phyloP scores from a whole-genome alignment of 2,329 filamentous ascomycete species.

The Nectriaceae sp. region DNA sequence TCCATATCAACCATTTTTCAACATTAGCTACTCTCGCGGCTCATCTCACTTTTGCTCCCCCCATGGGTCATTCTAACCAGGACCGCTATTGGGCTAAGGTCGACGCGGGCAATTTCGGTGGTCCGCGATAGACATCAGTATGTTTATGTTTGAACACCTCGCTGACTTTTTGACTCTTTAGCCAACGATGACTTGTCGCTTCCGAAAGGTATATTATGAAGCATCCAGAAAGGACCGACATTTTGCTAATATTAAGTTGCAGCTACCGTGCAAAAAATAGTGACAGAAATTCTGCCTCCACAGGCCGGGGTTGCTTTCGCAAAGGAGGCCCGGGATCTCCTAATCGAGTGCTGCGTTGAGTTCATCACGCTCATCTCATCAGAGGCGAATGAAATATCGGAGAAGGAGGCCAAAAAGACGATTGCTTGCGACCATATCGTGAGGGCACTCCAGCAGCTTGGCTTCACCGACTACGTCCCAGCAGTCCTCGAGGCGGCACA shows the following conservation, averaged over 20 bases:
- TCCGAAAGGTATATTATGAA: conserved; percentile 62
- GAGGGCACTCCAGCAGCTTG: conserved; percentile 87
- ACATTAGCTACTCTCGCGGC: too few species aligned
- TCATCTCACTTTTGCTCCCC: too few species aligned
- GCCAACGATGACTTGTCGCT: conserved; percentile 65
- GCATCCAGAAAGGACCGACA: too few species aligned
- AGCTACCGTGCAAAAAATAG: conserved; percentile 81
- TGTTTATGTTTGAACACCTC: not conserved
- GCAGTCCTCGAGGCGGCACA: conserved; percentile 84
- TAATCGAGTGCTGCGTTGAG: conserved; percentile 98
- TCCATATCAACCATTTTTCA: too few species aligned
- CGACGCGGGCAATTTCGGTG: conserved; percentile 18
- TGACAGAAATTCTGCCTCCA: conserved; percentile 85
- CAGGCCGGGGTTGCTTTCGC: conserved; percentile 80
- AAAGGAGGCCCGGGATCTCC: conserved; percentile 89
- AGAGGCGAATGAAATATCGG: conserved; percentile 97
- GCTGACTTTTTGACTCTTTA: conserved; percentile 41
- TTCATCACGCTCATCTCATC: conserved; percentile 99
- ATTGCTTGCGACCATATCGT: conserved; percentile 98
- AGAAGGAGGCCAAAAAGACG: conserved; percentile 98
- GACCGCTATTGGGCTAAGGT: conserved; percentile 32
- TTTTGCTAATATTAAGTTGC: conserved; percentile 26
- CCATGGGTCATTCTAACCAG: conserved; percentile 21
- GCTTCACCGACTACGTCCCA: conserved; percentile 88
- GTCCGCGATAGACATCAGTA: conserved; percentile 14